Base-by-base conservation (phyloP, 140 eudicot genomes). In the Oenanthe javanica region DNA sequence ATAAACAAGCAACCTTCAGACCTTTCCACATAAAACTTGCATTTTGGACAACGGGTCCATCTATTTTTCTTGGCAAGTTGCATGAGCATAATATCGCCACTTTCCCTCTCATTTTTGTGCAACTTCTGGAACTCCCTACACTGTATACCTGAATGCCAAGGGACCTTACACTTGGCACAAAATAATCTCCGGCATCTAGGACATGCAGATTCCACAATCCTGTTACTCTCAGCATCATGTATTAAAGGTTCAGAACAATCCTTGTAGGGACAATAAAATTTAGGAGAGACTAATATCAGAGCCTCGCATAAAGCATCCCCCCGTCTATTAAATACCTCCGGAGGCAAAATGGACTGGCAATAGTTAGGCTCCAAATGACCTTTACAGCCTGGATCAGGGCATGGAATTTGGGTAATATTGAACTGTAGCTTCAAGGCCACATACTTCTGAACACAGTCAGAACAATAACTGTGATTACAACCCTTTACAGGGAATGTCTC, bases 311-410 rank as follows among this genome's bases (percentile, higher is more conserved):
- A 42, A 4, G 86, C 86, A 13, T 83, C 82, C 2, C 91, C 94
- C 98, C 97, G 91, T 81, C 94, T 78, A n/a, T 85, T 88, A 48
- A 87, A 75, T 7, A 91, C 93, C n/a, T 88, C 79, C 40, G 74
- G 61, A 3, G 94, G 90, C 45, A 93, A 73, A 16, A 89, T 84
- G 25, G 74, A 64, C 15, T 85, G 79, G 57, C 96, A 90, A 6
- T 49, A 64, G 16, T 16, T 14, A 19, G 38, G 70, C 27, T n/a
- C 38, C 31, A 61, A 61, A 6, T 6, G 13, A 19, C 70, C 70
- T 6, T 23, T 19, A 21, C 36, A 61, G 23, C 70, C 70, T 23
- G 38, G 23, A 61, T 23, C 38, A 1, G 36, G 70, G 13, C 31
- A 61, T 6, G 38, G 36, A 15, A 54, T 54, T 16, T 54, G 61